Base-by-base conservation (phyloP, 2,329 filamentous ascomycete genomes). In the Monosporascus sp. region DNA sequence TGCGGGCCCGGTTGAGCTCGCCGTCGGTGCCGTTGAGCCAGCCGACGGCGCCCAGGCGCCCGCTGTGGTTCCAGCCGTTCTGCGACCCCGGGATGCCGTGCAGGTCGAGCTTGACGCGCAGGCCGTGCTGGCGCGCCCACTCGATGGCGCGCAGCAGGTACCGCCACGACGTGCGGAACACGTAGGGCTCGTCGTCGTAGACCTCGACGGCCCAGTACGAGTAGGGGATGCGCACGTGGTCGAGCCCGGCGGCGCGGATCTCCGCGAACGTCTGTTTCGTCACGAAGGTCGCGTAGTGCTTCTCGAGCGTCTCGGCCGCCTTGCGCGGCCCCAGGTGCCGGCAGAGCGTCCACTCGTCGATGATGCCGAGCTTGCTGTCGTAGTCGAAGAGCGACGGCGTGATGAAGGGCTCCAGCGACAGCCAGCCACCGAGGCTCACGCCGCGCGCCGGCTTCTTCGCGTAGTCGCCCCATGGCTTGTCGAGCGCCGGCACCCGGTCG, bases 21-120 rank as follows among this genome's bases (percentile, higher is more conserved):
- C 94, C 93, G 65, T 96, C 79, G 0, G 90, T 87, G n/a, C 94
- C 94, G 63, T 94, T 94, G 40, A 97, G 75, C 94, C 94, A 99
- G 26, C 84, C 80, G 58, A 97, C 93, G 1, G 73, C 56, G 1
- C 94, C 93, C 68, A 88, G 86, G 9, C 85, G 84, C 0, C 94
- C 94, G 61, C 90, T 95, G 71, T 99, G 94, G 64, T 97, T 97
- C 93, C 93, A 97, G 2, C 94, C 94, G 65, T 99, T 99, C 67
- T 97, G 94, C 56, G 88, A 93, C 0, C 94, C 94, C 0, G 93
- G 93, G 0, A 94, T 77, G n/a, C 82, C 91, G 72, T 99, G 94
- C 5, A 97, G 75, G 69, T 99, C 94, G 4, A 99, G 83, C 58
- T 97, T 97, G 41, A 99, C 85, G 2, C 94, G 87, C 5, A 99